A percentile compares a stretch with the other conserved stretches of the same genome.
phyloP scores from a whole-genome alignment of 331 rosid genomes.

The Acacia concinna region DNA sequence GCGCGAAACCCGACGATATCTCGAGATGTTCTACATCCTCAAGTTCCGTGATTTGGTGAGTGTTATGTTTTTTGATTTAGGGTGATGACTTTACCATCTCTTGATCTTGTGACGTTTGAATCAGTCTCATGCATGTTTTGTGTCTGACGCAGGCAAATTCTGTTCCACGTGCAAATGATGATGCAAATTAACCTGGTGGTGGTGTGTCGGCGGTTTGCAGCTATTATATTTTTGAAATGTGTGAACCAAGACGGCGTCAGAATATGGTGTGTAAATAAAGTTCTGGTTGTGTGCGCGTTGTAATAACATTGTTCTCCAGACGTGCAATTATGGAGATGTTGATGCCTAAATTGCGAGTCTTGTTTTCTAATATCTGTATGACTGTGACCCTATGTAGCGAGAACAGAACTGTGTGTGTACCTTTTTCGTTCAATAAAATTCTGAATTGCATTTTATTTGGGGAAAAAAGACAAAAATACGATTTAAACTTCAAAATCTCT shows the following conservation, averaged over 20 bases:
- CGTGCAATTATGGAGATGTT: not conserved
- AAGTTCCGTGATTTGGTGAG: slow-evolving; percentile 88
- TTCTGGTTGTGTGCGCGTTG: slow-evolving; percentile 24
- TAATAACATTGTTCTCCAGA: slow-evolving; percentile 5
- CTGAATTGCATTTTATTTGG: not conserved
- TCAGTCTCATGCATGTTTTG: not conserved
- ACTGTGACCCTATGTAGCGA: not conserved
- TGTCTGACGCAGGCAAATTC: slow-evolving; percentile 54
- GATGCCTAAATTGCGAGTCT: not conserved
- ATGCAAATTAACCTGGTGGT: slow-evolving; percentile 27
- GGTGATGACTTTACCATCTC: not conserved
- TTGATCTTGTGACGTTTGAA: not conserved
- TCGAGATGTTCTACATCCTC: slow-evolving; percentile 89
- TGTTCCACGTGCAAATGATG: slow-evolving; percentile 59
- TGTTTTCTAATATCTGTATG: not conserved
- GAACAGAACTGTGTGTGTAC: too few relatives aligned
- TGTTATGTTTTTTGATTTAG: not conserved
- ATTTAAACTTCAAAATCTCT: too few relatives aligned
- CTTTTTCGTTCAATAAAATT: not conserved
- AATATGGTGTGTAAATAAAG: slow-evolving; percentile 35
- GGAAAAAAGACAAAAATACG: too few relatives aligned
- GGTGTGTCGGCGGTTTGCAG: not conserved
- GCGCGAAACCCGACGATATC: slow-evolving; percentile 74
- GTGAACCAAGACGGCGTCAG: slow-evolving; percentile 27
- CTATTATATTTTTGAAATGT: not conserved